These are phyloP conservation scores for Ascochyta clinopodiicola DNA, from an alignment of 2,329 filamentous ascomycete species.

Conservation along the genomic window DNA sequence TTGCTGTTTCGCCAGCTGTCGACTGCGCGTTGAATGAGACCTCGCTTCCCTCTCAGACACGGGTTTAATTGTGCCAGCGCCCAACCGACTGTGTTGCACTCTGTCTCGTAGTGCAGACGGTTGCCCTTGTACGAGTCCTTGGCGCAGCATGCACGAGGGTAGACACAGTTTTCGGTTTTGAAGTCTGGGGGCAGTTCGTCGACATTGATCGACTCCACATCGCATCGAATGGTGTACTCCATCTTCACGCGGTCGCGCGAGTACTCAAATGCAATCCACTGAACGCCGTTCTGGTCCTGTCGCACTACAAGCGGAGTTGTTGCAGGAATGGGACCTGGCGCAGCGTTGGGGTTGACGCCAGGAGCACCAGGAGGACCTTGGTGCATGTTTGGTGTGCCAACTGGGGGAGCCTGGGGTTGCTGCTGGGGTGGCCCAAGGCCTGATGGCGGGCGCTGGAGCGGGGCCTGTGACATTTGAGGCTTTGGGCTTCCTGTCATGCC, in stretches of 20 bases:
- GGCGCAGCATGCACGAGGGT: slow-evolving; percentile 89
- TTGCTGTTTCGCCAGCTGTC: slow-evolving; percentile 99
- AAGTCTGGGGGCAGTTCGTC: slow-evolving; percentile 86
- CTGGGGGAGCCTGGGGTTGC: slow-evolving; percentile 49
- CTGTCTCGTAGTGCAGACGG: slow-evolving; percentile 92
- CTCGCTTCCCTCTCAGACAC: slow-evolving; percentile 87
- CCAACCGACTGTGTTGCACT: slow-evolving; percentile 99
- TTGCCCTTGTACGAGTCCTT: slow-evolving; percentile 98
- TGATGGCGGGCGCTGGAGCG: slow-evolving; percentile 64
- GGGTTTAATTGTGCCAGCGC: slow-evolving; percentile 92
- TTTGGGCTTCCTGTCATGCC: slow-evolving; percentile 69
- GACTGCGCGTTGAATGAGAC: slow-evolving; percentile 93
- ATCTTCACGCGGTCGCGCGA: slow-evolving; percentile 97
- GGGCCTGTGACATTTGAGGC: slow-evolving; percentile 55
- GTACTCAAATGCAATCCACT: slow-evolving; percentile 99
- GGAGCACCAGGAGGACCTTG: slow-evolving; percentile 43
- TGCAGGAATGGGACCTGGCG: slow-evolving; percentile 93
- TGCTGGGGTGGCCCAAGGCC: slow-evolving; percentile 52
- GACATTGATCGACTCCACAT: slow-evolving; percentile 94
- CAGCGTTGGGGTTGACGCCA: slow-evolving; percentile 84
- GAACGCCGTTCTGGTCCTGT: slow-evolving; percentile 94
- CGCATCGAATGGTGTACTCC: slow-evolving; percentile 98
- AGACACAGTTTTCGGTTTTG: slow-evolving; percentile 98
- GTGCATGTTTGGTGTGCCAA: slow-evolving; percentile 52
- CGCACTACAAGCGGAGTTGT: slow-evolving; percentile 93